Percentiles rank a stretch among this genome's conserved stretches.
phyloP scores from a whole-genome alignment of 345 rosid species.

The Eucalyptus grandis region DNA sequence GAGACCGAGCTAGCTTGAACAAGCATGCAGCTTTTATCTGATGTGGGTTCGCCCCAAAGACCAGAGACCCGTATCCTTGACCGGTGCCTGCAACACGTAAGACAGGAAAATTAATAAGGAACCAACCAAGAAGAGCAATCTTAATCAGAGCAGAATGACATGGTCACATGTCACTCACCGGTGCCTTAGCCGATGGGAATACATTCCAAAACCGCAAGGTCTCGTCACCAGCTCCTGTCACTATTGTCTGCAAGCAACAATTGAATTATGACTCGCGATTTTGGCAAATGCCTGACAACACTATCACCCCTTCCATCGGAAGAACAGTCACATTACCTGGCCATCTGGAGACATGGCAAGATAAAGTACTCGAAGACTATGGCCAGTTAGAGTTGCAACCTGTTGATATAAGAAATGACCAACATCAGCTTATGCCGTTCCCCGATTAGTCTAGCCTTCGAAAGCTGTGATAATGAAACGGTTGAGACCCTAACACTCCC shows the following conservation, averaged over 20 bases:
- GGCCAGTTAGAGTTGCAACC: constrained; percentile 91
- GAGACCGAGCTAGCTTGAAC: background rate
- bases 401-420: background rate
- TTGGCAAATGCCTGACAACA: background rate
- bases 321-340: constrained; percentile 24
- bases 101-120: background rate
- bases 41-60: constrained; percentile 83
- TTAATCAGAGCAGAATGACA: background rate
- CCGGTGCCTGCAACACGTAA: constrained; percentile 49
- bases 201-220: constrained; percentile 89
- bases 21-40: constrained; percentile 22
- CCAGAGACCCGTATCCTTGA: constrained; percentile 93
- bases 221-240: constrained; percentile 98
- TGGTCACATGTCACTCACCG: constrained; percentile 18
- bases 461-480: background rate
- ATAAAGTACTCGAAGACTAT: constrained; percentile 87
- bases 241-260: constrained; percentile 55
- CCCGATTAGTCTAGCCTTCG: background rate
- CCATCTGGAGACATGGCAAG: constrained; percentile 94
- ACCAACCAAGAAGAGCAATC: background rate
- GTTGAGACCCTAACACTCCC: background rate
- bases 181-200: constrained; percentile 77
- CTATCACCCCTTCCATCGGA: background rate
- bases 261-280: background rate
- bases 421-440: background rate